Base-by-base conservation (phyloP, 371 early-diverging fungal species). In the Mortierella sp. region DNA sequence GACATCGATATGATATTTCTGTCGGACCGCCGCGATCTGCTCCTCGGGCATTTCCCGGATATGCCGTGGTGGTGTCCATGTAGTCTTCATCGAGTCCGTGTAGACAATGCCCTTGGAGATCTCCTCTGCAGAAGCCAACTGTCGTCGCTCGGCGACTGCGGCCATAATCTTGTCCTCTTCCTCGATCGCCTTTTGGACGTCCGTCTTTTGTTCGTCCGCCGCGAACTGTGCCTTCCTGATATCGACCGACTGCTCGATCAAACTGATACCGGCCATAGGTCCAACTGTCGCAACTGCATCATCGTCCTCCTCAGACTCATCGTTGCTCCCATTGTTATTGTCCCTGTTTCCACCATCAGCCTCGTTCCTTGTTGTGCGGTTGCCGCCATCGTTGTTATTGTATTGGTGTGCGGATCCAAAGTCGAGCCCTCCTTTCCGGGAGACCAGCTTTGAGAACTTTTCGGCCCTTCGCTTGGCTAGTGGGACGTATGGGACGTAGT, bases 221-320 rank as follows among this genome's bases (percentile, higher is more conserved):
- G 91, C 78, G 16, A 83, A 74, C 76, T 94, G 93, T 60, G 92
- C 88, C 83, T 93, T 90, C 76, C 92, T 90, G 74, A 96, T 87
- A 75, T 96, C 95, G 8, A 95, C 93, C 4, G 95, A 93, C 78
- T 98, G 98, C 81, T 98, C 97, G 41, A 98, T 92, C 82, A 98
- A 90, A 84, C 95, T 93, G 51, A 94, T 87, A 14, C 89, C 91
- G 1, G 96, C 89, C 72, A 88, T 90, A 10, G 95, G 94, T 0
- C 96, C 96, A 8, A 89, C 88, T 16, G 75, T 87, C 21, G 85
- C 51, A 8, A 72, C 75, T 29, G 75, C 76, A 4, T 88, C 91
- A 11, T 92, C 92, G 14, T 90, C 89, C 0, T 77, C 60, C 16
- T 72, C 73, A 27, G 89, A 88, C 7, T 86, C 82, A 8, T 35